These are phyloP conservation scores for Mycena chlorophos DNA, from an alignment of 768 basidiomycete species.

Conservation along the genomic window DNA sequence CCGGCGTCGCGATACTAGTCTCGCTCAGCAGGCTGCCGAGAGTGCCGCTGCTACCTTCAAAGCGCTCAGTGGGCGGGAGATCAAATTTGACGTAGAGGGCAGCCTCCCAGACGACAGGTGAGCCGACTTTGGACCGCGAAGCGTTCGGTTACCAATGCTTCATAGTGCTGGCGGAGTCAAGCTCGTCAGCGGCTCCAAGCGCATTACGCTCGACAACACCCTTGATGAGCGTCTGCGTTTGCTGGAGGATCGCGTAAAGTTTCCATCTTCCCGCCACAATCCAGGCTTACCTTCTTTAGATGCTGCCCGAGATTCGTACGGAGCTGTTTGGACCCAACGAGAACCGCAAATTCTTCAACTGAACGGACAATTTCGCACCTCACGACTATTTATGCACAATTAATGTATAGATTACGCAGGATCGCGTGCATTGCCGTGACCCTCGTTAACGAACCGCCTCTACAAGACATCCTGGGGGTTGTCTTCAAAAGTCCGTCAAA, in stretches of 20 bases:
- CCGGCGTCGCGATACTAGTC: conserved; percentile 64
- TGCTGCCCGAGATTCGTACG: conserved; percentile 91
- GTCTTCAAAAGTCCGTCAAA: too few relatives aligned
- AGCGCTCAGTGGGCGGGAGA: conserved; percentile 71
- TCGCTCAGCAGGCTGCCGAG: conserved; percentile 63
- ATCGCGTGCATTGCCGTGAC: too few relatives aligned
- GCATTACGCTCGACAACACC: conserved; percentile 93
- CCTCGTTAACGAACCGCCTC: too few relatives aligned
- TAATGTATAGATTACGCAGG: too few relatives aligned
- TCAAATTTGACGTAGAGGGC: conserved; percentile 60
- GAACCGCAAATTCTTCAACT: conserved; percentile 80
- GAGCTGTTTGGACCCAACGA: conserved; percentile 88
- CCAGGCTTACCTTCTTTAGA: conserved; percentile 44
- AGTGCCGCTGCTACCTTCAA: conserved; percentile 67
- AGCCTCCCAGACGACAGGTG: conserved; percentile 69
- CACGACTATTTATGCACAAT: too few relatives aligned
- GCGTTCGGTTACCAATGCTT: neutral
- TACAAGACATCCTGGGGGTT: too few relatives aligned
- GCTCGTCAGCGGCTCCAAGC: conserved; percentile 65
- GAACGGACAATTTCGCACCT: too few relatives aligned
- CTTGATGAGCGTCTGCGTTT: conserved; percentile 87
- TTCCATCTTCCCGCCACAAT: neutral
- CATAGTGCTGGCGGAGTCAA: conserved; percentile 83
- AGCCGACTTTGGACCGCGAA: conserved; percentile 29
- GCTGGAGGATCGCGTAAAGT: conserved; percentile 78